Evolutionary conservation across 352 stramenopile genomes (phyloP), one percentile per base, ranked within the genome.

Genomic region (Blastocystis sp.): DNA sequence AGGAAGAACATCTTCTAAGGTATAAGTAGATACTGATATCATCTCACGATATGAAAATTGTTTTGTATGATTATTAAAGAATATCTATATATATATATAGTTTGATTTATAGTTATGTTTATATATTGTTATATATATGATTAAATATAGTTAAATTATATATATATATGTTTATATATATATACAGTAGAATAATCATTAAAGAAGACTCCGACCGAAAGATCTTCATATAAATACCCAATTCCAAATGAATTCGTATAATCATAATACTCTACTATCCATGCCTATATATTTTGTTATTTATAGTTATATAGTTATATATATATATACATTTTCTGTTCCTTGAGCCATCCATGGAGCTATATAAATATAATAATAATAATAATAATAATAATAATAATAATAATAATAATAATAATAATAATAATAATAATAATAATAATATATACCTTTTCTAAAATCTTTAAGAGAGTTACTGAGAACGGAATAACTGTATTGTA

Each of bases 241-340:
- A 62, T 62, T 7, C 52, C 52, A 27, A 54, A 62, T 42, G 48
- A 54, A 0, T 42, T 39, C 7, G 52, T 62, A 33, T 54, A 62
- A 25, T 62, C 52, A 31, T 62, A 62, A 27, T 62, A 39, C 25
- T 62, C 52, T 7, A 62, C 52, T 32, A 62, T 62, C 52, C 52
- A 62, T 39, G 48, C 54, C 52, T 62, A 62, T 37, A 1, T 16
- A 36, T 62, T 5, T 49, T 2, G 19, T 16, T 16, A 4, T 24
- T n/a, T 23, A 23, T 13, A 6, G 18, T 28, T n/a, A 4, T 3
- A 11, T 18, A 62, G 39, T 13, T 39, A 23, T 5, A 42, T 62
- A 23, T 42, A 31, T 5, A 11, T 62, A 10, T 41, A 16, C 23
- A 32, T 10, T 7, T 54, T 52, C 18, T 43, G 24, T 25, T 62